Conservation (phyloP, 225 moss, liverwort and hornwort genomes). For the Anthoceros angustus region DNA sequence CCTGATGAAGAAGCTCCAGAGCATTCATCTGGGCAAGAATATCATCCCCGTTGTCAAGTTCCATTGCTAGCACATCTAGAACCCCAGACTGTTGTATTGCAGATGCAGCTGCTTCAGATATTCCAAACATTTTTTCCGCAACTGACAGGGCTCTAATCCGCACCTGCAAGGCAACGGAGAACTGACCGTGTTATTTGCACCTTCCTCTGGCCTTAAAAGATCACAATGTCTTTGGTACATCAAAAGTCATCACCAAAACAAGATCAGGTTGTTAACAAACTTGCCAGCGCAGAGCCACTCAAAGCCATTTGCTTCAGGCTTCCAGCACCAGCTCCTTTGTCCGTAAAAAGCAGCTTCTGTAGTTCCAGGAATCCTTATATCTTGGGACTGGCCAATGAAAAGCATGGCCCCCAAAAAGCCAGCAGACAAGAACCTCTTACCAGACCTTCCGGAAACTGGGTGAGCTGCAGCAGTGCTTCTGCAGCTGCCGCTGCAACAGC, state of each 20-base stretch:
- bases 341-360: slow-evolving; percentile 40
- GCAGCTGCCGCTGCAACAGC: slow-evolving; percentile 55
- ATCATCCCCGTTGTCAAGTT: slow-evolving; percentile 58
- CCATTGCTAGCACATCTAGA: slow-evolving; percentile 40
- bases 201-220: no score
- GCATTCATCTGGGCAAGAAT: slow-evolving; percentile 81
- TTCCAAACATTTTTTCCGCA: slow-evolving; percentile 46
- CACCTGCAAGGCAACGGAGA: slow-evolving; percentile 11
- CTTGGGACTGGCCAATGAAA: neutral
- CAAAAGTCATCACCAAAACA: neutral
- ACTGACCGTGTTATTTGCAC: neutral
- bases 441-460: slow-evolving; percentile 38
- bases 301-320: slow-evolving; percentile 40
- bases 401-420: neutral
- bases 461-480: slow-evolving; percentile 41
- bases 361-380: neutral
- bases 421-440: slow-evolving; percentile 10
- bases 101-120: slow-evolving; percentile 51
- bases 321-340: slow-evolving; percentile 26
- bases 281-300: slow-evolving; percentile 33
- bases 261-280: neutral
- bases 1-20: slow-evolving; percentile 68
- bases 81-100: slow-evolving; percentile 62
- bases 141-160: slow-evolving; percentile 63
- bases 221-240: neutral